phyloP scores from a whole-genome alignment of 1,139 yeast species.

The Debaryomyces coudertii region DNA sequence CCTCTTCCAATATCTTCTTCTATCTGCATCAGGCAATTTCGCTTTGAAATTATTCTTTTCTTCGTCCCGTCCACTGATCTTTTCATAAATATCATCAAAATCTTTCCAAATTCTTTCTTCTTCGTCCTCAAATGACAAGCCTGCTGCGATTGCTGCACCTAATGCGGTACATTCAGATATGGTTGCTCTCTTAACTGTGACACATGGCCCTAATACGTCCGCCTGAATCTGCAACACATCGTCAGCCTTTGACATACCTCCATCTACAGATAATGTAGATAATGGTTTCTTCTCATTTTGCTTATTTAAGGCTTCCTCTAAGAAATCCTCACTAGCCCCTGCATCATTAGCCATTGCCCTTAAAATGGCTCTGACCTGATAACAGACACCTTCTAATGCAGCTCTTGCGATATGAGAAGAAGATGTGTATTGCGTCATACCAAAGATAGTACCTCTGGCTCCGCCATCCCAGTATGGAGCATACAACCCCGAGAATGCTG shows the following conservation, averaged over 20 bases:
- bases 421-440: constrained; percentile 86
- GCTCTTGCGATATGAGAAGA: constrained; percentile 92
- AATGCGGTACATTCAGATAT: constrained; percentile 92
- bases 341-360: constrained; percentile 90
- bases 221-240: constrained; percentile 95
- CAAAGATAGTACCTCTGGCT: constrained; percentile 90
- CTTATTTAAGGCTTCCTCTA: constrained; percentile 44
- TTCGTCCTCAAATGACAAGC: constrained; percentile 63
- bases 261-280: constrained; percentile 77
- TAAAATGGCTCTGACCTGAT: constrained; percentile 88
- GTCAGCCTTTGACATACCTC: constrained; percentile 93
- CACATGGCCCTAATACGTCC: constrained; percentile 85
- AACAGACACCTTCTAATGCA: constrained; percentile 93
- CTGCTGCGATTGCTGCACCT: constrained; percentile 97
- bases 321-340: constrained; percentile 53
- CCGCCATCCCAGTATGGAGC: constrained; percentile 97
- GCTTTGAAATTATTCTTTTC: constrained; percentile 56
- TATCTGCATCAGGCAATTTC: constrained; percentile 56
- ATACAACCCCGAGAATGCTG: constrained; percentile 91
- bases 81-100: constrained; percentile 60
- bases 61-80: constrained; percentile 37
- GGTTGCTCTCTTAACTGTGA: constrained; percentile 77
- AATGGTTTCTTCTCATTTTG: constrained; percentile 53
- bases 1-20: constrained; percentile 68
- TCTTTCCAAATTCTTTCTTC: constrained; percentile 74